Evolutionary conservation across 768 basidiomycete genomes (phyloP), one percentile per base, ranked within the genome.

Genomic region (Trichaptum fuscoviolaceum): DNA sequence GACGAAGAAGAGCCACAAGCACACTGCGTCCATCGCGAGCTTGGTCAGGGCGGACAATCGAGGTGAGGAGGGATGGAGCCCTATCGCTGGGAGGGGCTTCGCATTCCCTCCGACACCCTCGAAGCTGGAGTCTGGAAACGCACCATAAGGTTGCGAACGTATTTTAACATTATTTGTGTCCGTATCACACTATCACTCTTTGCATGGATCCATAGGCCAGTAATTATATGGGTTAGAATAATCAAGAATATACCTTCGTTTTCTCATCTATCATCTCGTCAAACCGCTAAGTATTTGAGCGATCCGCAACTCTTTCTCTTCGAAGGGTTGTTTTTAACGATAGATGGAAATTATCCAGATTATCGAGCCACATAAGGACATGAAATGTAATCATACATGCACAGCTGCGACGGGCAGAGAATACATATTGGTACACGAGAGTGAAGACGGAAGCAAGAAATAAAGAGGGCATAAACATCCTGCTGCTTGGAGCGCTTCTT

Each of bases 11-110:
- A 83, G 80, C 34, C 92, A 93, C 75, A 78, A 85, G 36, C 92
- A 93, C 73, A 93, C 92, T 1, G 92, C 92, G 24, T 92, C 89
- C 69, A 94, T 94, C 69, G 91, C 88, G 15, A 92, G 90, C 73
- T 76, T 93, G 67, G 92, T 93, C 65, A 81, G 91, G 9, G 85
- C 88, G 5, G 90, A 92, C 52, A 90, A 93, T 71, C 78, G 81
- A 30, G 86, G 85, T n/a, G 90, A 88, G 72, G 92, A 92, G 70
- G 91, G 89, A 1, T 93, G 91, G 92, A 92, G 90, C 75, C 88
- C 90, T 7, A 87, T 91, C 65, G 71, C 70, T 70, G 82, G 73
- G 81, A 79, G 81, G 63, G 77, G 80, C 0, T 89, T 91, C 68
- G 79, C 77, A 35, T 80, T 85, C 69, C 83, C 85, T 18, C 79